A percentile compares a stretch with the other conserved stretches of the same genome.
phyloP scores from a whole-genome alignment of 257 asterid genomes.

The Fraxinus cuspidata region DNA sequence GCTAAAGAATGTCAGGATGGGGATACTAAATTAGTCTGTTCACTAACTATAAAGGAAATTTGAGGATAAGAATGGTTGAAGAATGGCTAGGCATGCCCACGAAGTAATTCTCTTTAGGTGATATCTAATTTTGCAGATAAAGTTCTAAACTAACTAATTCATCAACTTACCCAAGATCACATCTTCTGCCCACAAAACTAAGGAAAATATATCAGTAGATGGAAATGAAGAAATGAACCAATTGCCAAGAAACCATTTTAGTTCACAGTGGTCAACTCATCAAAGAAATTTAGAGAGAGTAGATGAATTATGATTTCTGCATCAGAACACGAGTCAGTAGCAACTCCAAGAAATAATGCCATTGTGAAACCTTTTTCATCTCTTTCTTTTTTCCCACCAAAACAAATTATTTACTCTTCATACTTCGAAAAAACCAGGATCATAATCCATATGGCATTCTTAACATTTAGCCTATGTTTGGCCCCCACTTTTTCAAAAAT shows the following conservation, averaged over 20 bases:
- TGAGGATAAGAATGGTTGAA: neutral
- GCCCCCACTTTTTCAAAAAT: too few species aligned
- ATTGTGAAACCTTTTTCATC: neutral
- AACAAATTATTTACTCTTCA: neutral
- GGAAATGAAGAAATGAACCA: neutral
- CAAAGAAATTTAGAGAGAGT: neutral
- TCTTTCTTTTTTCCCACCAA: neutral
- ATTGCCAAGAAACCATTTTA: neutral
- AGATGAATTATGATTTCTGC: neutral
- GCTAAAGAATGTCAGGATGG: neutral
- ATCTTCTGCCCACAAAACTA: neutral
- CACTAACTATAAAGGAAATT: neutral
- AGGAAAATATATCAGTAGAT: neutral
- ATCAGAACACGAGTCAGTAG: neutral
- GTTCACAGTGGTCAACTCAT: neutral
- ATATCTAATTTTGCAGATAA: neutral
- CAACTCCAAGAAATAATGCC: neutral
- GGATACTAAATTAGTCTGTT: neutral
- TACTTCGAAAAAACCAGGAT: neutral
- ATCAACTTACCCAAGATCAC: neutral
- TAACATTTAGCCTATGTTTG: neutral
- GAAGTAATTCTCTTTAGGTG: neutral
- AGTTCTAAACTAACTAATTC: neutral
- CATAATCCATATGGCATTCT: neutral
- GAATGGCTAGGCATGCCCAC: neutral